Base-by-base conservation (phyloP, 805 yeast genomes). In the Lachancea sp. region DNA sequence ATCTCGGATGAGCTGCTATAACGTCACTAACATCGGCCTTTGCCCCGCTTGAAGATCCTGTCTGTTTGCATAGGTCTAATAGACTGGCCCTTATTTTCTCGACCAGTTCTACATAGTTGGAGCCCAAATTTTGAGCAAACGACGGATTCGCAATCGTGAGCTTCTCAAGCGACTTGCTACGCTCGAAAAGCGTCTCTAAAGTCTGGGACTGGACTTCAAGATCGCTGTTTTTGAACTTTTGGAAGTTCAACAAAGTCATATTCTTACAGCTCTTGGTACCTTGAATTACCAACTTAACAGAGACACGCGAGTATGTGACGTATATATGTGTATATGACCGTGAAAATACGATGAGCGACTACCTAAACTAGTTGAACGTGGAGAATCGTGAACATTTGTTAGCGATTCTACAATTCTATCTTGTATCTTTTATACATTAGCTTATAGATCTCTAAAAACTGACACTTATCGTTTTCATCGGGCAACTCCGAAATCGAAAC, bases 1-100 rank as follows among this genome's bases (percentile, higher is more conserved):
- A 68, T 45, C 96, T 71, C 15, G 97, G 97, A 65, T 89, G 97
- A 0, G 96, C 95, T 1, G 86, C 81, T n/a, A 90, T 78, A 46
- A 90, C 87, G 33, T 73, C 66, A 36, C 71, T 56, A 11, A 75
- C 60, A 16, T 59, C 56, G 17, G 50, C 41, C 18, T 45, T 47
- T 17, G 54, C 56, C 48, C 47, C 52, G 42, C 55, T 53, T 3
- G 50, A 54, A 36, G 53, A 64, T 13, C 33, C 47, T 30, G 62
- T 62, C 3, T 62, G 56, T 8, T 56, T 50, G 8, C 70, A 57
- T 29, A 72, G 62, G 12, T 49, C 40, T 2, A 69, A 53, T 16
- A 82, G 62, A 9, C 57, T 58, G 0, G 34, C 18, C 41, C 85
- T 68, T 2, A 71, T 65, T 2, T 53, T 40, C 41, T 77, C 81